These are phyloP conservation scores for Podospora sp. DNA, from an alignment of 495 filamentous ascomycete genomes.

Conservation along the genomic window DNA sequence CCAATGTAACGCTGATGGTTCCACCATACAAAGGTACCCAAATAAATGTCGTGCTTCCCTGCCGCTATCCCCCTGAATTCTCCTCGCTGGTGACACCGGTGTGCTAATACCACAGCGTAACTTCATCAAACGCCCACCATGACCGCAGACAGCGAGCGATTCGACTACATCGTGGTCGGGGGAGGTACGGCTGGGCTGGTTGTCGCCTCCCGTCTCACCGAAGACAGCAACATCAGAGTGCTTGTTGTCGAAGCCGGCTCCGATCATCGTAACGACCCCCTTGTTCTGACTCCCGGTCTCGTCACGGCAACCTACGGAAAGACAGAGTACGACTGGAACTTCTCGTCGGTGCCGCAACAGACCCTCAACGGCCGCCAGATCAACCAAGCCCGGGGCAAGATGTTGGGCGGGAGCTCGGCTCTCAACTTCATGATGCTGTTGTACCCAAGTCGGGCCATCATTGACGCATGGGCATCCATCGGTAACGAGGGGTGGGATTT, in stretches of 20 bases:
- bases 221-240: not conserved
- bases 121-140: not conserved
- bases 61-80: not conserved
- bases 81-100: not conserved
- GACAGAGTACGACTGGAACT: slow-evolving; percentile 59
- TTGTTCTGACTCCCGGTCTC: slow-evolving; percentile 51
- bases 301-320: slow-evolving; percentile 50
- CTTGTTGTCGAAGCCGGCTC: slow-evolving; percentile 54
- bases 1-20: not conserved
- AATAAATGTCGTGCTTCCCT: not conserved
- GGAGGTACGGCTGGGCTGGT: not conserved
- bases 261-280: slow-evolving; percentile 48
- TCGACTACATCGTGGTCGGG: not conserved
- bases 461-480: slow-evolving; percentile 58
- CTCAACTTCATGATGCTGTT: slow-evolving; percentile 58
- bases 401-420: slow-evolving; percentile 58
- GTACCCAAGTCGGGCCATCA: slow-evolving; percentile 44
- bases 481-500: slow-evolving; percentile 59
- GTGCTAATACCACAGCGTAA: not conserved
- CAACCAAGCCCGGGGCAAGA: slow-evolving; percentile 53
- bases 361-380: slow-evolving; percentile 38
- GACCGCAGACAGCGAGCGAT: not conserved
- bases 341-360: slow-evolving; percentile 46
- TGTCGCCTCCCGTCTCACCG: not conserved
- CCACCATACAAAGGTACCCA: not conserved